Evolutionary conservation across 768 basidiomycete genomes (phyloP).

Genomic region (Tulasnella sp.): DNA sequence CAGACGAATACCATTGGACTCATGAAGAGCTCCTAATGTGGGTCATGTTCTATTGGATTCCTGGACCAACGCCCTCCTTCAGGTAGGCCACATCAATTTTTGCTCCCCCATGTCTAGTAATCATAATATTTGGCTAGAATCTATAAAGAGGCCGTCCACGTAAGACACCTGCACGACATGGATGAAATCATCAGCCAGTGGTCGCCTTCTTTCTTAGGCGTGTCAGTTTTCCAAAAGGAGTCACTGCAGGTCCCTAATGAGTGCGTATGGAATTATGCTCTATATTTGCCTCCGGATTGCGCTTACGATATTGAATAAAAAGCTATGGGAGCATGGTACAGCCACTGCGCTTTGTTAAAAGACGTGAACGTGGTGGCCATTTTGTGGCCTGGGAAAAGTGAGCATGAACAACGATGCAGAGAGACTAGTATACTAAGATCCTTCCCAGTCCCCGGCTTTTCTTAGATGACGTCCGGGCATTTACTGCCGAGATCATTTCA

Average conservation of each 20-base stretch:
- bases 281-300: neutral
- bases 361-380: conserved; percentile 8
- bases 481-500: too few species aligned
- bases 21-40: conserved; percentile 9
- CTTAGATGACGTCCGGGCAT: too few species aligned
- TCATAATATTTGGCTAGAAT: neutral
- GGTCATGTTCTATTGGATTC: conserved; percentile 10
- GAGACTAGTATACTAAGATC: too few species aligned
- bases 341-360: conserved; percentile 7
- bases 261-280: neutral
- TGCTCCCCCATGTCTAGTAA: neutral
- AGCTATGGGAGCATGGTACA: conserved; percentile 8
- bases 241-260: conserved; percentile 6
- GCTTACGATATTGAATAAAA: too few species aligned
- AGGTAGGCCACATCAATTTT: neutral
- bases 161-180: neutral
- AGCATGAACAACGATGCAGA: too few species aligned
- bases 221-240: conserved; percentile 10
- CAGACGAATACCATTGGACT: conserved; percentile 7
- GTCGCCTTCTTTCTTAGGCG: conserved; percentile 1
- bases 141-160: conserved; percentile 6
- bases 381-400: conserved; percentile 14
- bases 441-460: too few species aligned
- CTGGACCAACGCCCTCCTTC: conserved; percentile 4
- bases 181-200: neutral